Conservation (phyloP, 176 grass and related monocot genomes). For the Juncus effusus region DNA sequence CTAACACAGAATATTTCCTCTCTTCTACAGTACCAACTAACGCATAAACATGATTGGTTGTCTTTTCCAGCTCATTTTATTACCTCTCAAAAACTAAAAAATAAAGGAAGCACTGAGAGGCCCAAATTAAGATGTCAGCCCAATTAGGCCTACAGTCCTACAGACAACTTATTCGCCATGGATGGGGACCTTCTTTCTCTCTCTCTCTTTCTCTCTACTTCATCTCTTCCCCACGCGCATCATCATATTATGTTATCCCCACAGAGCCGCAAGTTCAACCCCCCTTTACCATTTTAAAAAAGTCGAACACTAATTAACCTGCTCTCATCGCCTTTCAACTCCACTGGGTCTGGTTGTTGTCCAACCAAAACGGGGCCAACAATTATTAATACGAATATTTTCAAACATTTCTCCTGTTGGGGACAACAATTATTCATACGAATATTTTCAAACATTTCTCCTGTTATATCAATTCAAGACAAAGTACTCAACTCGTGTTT, state of each 20-base stretch:
- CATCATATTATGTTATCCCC: conserved; percentile 23
- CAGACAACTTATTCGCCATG: conserved; percentile 14
- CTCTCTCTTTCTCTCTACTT: conserved; percentile 1
- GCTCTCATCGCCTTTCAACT: not conserved
- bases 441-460: not conserved
- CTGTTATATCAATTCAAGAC: too few relatives aligned
- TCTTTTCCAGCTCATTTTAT: too few relatives aligned
- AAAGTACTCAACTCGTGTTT: too few relatives aligned
- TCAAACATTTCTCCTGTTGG: not conserved
- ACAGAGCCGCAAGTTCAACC: not conserved
- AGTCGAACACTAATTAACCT: too few relatives aligned
- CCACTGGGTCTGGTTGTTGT: conserved; percentile 5
- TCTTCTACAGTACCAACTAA: too few relatives aligned
- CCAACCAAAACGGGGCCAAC: conserved; percentile 14
- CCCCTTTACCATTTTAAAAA: not conserved
- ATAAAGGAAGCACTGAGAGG: too few relatives aligned
- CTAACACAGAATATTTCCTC: too few relatives aligned
- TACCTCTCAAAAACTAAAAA: too few relatives aligned
- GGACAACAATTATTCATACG: not conserved
- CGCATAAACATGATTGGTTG: too few relatives aligned
- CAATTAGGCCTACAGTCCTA: not conserved
- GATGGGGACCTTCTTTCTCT: conserved; percentile 6
- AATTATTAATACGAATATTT: not conserved
- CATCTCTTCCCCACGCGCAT: conserved; percentile 12
- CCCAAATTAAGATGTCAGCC: too few relatives aligned